These are phyloP conservation scores for Shiraia sp. DNA, from an alignment of 2,329 filamentous ascomycete genomes.

Conservation along the genomic window DNA sequence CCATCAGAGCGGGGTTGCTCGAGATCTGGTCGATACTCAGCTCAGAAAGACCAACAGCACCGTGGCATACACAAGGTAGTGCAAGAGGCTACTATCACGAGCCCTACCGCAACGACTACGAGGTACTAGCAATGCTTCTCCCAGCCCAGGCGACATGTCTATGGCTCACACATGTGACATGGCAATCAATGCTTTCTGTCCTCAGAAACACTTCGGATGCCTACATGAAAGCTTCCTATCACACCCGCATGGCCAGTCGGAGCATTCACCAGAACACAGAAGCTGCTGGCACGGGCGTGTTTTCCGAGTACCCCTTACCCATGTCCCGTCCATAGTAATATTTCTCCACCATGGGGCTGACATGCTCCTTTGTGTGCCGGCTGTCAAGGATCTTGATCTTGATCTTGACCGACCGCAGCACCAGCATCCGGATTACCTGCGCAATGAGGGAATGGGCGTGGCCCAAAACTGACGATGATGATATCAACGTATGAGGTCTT, in stretches of 20 bases:
- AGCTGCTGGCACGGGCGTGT: slow-evolving; percentile 23
- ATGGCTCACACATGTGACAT: slow-evolving; percentile 18
- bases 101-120: slow-evolving; percentile 14
- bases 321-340: slow-evolving; percentile 19
- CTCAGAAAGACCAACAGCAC: too few species aligned
- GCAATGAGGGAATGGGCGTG: too few species aligned
- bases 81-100: too few species aligned
- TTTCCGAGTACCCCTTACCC: slow-evolving; percentile 25
- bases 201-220: slow-evolving; percentile 17
- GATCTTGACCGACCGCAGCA: too few species aligned
- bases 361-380: too few species aligned
- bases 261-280: slow-evolving; percentile 7
- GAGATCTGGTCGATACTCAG: too few species aligned
- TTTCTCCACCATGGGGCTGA: slow-evolving; percentile 31
- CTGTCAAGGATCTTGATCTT: slow-evolving; percentile 26
- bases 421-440: too few species aligned
- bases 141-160: slow-evolving; percentile 15
- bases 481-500: too few species aligned
- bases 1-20: too few species aligned
- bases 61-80: too few species aligned
- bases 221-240: slow-evolving; percentile 13
- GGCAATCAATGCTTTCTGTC: slow-evolving; percentile 7
- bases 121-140: slow-evolving; percentile 7
- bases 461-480: too few species aligned
- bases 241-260: slow-evolving; percentile 15